phyloP scores from a whole-genome alignment of 2,329 filamentous ascomycete genomes.

The Penicillium olsonii region DNA sequence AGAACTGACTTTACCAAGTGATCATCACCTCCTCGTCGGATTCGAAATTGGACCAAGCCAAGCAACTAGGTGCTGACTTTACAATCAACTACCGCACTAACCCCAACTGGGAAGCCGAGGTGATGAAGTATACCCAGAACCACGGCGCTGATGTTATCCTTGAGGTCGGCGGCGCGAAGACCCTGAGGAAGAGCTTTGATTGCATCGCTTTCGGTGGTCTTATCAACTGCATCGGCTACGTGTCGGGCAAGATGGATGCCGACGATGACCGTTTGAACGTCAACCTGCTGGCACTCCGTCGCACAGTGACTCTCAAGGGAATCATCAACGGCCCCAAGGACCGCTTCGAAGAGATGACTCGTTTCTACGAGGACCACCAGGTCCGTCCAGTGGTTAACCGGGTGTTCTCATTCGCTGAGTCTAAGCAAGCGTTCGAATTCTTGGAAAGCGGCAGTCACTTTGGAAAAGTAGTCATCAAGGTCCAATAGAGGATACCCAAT shows the following conservation, averaged over 20 bases:
- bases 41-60: constrained; percentile 52
- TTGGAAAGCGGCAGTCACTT: constrained; percentile 55
- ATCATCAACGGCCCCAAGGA: constrained; percentile 65
- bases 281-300: constrained; percentile 56
- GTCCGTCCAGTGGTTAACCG: constrained; percentile 54
- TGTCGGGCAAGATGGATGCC: constrained; percentile 58
- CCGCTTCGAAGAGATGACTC: constrained; percentile 45
- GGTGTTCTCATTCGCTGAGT: constrained; percentile 54
- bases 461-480: constrained; percentile 57
- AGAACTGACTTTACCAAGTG: constrained; percentile 31
- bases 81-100: constrained; percentile 53
- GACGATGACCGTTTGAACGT: constrained; percentile 58
- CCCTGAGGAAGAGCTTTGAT: constrained; percentile 51
- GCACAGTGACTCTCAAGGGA: constrained; percentile 58
- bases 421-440: constrained; percentile 56
- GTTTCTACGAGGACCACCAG: constrained; percentile 35
- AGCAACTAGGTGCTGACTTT: constrained; percentile 51
- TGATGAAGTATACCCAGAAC: constrained; percentile 46
- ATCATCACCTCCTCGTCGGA: constrained; percentile 56
- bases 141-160: constrained; percentile 54
- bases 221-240: constrained; percentile 51
- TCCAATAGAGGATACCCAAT: constrained; percentile 23
- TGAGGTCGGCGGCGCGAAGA: constrained; percentile 54
- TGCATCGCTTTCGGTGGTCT: constrained; percentile 49
- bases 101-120: constrained; percentile 49